These are phyloP conservation scores for Lachnum nothofagi DNA, from an alignment of 2,329 filamentous ascomycete genomes.

Conservation along the genomic window DNA sequence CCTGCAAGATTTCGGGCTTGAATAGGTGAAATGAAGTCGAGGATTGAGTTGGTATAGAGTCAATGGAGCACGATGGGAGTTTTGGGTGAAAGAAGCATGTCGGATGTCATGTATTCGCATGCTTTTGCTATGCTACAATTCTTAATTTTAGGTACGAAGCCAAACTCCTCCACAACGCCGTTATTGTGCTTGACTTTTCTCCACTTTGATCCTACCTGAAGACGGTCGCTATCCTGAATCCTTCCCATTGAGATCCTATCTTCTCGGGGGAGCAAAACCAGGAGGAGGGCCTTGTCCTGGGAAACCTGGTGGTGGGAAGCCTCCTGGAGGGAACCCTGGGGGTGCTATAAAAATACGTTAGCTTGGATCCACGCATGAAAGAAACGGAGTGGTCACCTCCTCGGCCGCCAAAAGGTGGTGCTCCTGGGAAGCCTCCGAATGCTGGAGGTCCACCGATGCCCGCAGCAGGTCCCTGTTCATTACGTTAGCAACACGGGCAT, in stretches of 20 bases:
- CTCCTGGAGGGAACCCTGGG: slow-evolving; percentile 44
- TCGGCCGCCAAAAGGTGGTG: slow-evolving; percentile 45
- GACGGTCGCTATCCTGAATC: slow-evolving; percentile 1
- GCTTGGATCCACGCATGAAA: neutral
- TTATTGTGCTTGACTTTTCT: slow-evolving; percentile 27
- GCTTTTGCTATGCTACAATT: slow-evolving; percentile 30
- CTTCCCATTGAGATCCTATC: slow-evolving; percentile 20
- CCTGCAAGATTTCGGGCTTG: too few relatives aligned
- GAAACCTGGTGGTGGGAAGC: slow-evolving; percentile 35
- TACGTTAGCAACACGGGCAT: slow-evolving; percentile 27
- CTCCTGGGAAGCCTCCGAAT: slow-evolving; percentile 49
- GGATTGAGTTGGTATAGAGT: neutral
- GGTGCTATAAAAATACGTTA: slow-evolving; percentile 24
- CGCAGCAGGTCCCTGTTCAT: slow-evolving; percentile 65
- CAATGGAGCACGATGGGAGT: neutral
- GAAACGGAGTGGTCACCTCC: slow-evolving; percentile 44
- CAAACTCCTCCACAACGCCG: slow-evolving; percentile 33
- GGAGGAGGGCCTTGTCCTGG: slow-evolving; percentile 57
- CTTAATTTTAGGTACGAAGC: slow-evolving; percentile 30
- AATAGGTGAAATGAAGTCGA: too few relatives aligned
- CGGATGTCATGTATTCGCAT: slow-evolving; percentile 16
- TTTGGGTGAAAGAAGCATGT: slow-evolving; percentile 6
- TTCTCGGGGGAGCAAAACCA: slow-evolving; percentile 39
- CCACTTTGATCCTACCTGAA: slow-evolving; percentile 14
- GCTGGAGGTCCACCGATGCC: slow-evolving; percentile 72